Evolutionary conservation across 257 asterid genomes (phyloP), one percentile per base, ranked within the genome.

Genomic region (Ophiorrhiza pumila): DNA sequence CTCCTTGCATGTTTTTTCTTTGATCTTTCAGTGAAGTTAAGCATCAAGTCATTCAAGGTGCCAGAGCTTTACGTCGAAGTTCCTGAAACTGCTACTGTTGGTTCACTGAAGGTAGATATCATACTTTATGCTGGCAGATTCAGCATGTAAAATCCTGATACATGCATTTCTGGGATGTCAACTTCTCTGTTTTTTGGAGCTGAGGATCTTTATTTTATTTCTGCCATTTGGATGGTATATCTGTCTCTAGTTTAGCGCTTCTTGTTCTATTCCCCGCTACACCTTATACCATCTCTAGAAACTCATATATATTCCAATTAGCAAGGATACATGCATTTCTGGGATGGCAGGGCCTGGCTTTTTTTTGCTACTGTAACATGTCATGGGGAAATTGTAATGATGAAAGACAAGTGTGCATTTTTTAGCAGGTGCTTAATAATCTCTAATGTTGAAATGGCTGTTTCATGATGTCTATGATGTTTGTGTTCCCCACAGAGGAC

Each of bases 21-120:
- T 29, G 32, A 46, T 78, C 63, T 55, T 71, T 71, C 96, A 95
- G 99, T 95, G 80, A 87, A 82, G 82, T 78, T 95, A 63, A 90
- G 96, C 85, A 95, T 95, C 47, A 92, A 92, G 85, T 89, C 99
- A 64, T 95, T 95, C 81, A 88, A 77, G 89, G 92, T 95, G 80
- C 99, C 99, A 18, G 99, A 95, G 83, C 91, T 95, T 70, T 89
- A 85, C 76, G 79, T 95, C 31, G 99, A 95, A 88, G 96, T 95
- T 81, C 92, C 99, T 62, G 98, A 95, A 85, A 87, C 84, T 66
- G 91, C 90, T 52, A 95, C 94, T 43, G 88, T 95, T 69, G 97
- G 98, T 78, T 89, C 96, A 37, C 85, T 95, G 71, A 95, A 92
- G 97, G 99, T 95, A 77, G 64, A 80, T 69, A 66, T 27, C 31